phyloP scores from a whole-genome alignment of 164 flowering plant genomes.

The Macadamia integrifolia region DNA sequence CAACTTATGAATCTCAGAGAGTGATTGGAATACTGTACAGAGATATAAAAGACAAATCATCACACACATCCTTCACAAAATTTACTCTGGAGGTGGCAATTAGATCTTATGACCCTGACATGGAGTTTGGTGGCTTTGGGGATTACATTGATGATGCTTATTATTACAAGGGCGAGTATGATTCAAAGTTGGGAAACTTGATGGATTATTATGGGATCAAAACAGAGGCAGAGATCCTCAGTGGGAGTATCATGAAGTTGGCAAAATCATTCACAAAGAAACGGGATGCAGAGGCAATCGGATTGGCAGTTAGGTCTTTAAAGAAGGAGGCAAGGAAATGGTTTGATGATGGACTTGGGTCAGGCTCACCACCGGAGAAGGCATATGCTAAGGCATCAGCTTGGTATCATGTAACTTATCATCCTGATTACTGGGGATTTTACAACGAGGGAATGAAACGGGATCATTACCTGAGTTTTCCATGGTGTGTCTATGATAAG shows the following conservation, averaged over 20 bases:
- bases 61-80: constrained; percentile 1
- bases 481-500: constrained; percentile 30
- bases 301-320: constrained; percentile 43
- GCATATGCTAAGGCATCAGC: constrained; percentile 51
- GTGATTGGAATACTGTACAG: constrained; percentile 55
- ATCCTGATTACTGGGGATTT: constrained; percentile 41
- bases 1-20: constrained; percentile 48
- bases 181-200: constrained; percentile 47
- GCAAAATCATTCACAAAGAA: constrained; percentile 39
- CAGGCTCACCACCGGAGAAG: constrained; percentile 16
- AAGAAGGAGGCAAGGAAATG: constrained; percentile 56
- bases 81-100: constrained; percentile 43
- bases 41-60: not conserved
- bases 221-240: constrained; percentile 33
- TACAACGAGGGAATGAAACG: constrained; percentile 52
- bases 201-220: constrained; percentile 49
- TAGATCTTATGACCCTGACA: constrained; percentile 43
- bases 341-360: constrained; percentile 30
- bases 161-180: constrained; percentile 46
- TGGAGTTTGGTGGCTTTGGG: constrained; percentile 58
- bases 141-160: constrained; percentile 47
- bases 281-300: constrained; percentile 48
- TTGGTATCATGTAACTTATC: constrained; percentile 29
- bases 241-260: constrained; percentile 49
- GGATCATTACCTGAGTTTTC: constrained; percentile 45